These are phyloP conservation scores for Tetrapisispora arboricola DNA, from an alignment of 805 yeast species.

Conservation along the genomic window DNA sequence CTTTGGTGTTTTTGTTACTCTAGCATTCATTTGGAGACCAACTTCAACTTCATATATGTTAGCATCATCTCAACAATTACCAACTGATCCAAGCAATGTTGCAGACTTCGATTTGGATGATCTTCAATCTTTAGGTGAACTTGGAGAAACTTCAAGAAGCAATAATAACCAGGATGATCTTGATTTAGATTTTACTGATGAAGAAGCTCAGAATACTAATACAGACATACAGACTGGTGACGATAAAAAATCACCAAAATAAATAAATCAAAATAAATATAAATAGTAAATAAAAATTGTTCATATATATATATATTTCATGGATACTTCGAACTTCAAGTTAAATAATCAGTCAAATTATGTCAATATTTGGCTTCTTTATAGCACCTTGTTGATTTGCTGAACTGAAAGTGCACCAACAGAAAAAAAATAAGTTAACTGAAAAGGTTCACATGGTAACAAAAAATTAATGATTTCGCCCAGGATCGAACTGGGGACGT, in stretches of 20 bases:
- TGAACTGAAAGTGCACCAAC: too few relatives aligned
- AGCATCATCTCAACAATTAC: slow-evolving; percentile 88
- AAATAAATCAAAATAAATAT: background rate
- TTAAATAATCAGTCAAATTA: background rate
- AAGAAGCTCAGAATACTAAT: slow-evolving; percentile 11
- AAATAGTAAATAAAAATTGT: background rate
- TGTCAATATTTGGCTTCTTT: too few relatives aligned
- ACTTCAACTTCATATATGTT: slow-evolving; percentile 89
- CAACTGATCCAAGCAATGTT: slow-evolving; percentile 64
- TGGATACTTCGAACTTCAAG: too few relatives aligned
- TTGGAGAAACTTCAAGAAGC: slow-evolving; percentile 33
- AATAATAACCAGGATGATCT: slow-evolving; percentile 20
- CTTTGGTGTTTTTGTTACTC: slow-evolving; percentile 68
- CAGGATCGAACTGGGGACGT: slow-evolving; percentile 99
- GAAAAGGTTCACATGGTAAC: too few relatives aligned
- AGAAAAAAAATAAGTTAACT: too few relatives aligned
- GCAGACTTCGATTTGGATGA: slow-evolving; percentile 59
- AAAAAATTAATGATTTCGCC: slow-evolving; percentile 79
- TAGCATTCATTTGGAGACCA: slow-evolving; percentile 95
- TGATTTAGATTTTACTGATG: slow-evolving; percentile 26
- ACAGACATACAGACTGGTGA: background rate
- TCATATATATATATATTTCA: background rate
- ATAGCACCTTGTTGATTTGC: too few relatives aligned
- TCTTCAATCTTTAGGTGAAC: slow-evolving; percentile 34
- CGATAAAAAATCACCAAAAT: background rate